Conservation (phyloP, 176 grass and related monocot genomes). For the Bonia amplexicaulis region DNA sequence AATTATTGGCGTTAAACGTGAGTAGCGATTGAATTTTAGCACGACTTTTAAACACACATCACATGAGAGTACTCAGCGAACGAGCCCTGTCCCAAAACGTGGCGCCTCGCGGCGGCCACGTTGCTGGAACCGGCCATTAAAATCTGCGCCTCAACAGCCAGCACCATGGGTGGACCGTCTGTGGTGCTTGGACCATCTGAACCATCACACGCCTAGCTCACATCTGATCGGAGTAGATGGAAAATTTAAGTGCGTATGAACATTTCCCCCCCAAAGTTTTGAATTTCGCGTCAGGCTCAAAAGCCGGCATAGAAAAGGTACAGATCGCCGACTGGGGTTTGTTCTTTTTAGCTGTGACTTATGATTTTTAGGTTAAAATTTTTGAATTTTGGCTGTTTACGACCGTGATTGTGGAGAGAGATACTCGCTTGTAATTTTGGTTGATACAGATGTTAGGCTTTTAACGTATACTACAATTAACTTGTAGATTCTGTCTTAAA, state of each 20-base stretch:
- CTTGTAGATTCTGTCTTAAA: too few species aligned
- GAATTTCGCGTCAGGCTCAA: background rate
- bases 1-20: slow-evolving; percentile 26
- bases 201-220: background rate
- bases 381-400: too few species aligned
- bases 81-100: background rate
- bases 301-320: background rate
- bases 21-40: slow-evolving; percentile 25
- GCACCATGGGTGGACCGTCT: background rate
- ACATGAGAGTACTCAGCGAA: background rate
- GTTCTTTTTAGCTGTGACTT: too few species aligned
- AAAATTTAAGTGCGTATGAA: background rate
- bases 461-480: too few species aligned
- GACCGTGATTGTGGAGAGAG: too few species aligned
- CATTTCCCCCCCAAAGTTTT: background rate
- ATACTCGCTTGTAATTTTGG: too few species aligned
- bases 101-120: slow-evolving; percentile 1
- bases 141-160: background rate
- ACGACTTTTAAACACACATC: background rate
- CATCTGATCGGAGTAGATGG: background rate
- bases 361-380: too few species aligned
- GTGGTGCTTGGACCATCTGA: background rate
- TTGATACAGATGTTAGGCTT: too few species aligned
- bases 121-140: background rate
- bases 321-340: background rate